Percentiles rank a stretch among this genome's conserved stretches.
Conservation (phyloP, 1,284 basidiomycete species). For the Veloboletus limbatus region DNA sequence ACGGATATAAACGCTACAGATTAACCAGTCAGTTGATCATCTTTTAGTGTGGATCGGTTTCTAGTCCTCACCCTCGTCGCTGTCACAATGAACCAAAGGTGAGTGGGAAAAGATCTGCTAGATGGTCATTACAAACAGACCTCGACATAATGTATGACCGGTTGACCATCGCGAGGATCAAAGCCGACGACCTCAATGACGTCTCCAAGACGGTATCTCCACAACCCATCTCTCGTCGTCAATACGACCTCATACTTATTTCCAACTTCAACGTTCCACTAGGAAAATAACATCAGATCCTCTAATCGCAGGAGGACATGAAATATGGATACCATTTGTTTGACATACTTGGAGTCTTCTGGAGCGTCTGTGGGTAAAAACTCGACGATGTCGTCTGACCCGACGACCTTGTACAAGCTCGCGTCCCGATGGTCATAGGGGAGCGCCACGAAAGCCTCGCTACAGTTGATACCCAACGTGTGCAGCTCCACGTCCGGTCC, state of each 20-base stretch:
- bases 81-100: slow-evolving; percentile 2
- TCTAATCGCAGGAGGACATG: neutral
- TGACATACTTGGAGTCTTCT: slow-evolving; percentile 18
- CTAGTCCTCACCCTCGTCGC: slow-evolving; percentile 22
- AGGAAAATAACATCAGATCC: slow-evolving; percentile 5
- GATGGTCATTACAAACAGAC: slow-evolving; percentile 5
- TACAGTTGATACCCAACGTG: slow-evolving; percentile 24
- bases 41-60: neutral
- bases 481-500: slow-evolving; percentile 20
- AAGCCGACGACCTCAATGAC: slow-evolving; percentile 24
- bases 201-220: slow-evolving; percentile 28
- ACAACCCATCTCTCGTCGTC: slow-evolving; percentile 26
- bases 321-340: slow-evolving; percentile 15
- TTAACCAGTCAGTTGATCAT: neutral
- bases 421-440: slow-evolving; percentile 25
- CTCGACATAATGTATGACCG: slow-evolving; percentile 23
- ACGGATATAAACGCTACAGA: slow-evolving; percentile 14
- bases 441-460: slow-evolving; percentile 24
- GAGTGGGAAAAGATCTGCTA: neutral
- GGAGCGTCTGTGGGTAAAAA: slow-evolving; percentile 18
- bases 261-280: slow-evolving; percentile 22
- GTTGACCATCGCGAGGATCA: slow-evolving; percentile 22
- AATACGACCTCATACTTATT: slow-evolving; percentile 20
- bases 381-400: slow-evolving; percentile 26
- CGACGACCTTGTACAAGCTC: slow-evolving; percentile 24